Base-by-base conservation (phyloP, 108 stramenopile genomes). In the Chaetoceros muelleri region DNA sequence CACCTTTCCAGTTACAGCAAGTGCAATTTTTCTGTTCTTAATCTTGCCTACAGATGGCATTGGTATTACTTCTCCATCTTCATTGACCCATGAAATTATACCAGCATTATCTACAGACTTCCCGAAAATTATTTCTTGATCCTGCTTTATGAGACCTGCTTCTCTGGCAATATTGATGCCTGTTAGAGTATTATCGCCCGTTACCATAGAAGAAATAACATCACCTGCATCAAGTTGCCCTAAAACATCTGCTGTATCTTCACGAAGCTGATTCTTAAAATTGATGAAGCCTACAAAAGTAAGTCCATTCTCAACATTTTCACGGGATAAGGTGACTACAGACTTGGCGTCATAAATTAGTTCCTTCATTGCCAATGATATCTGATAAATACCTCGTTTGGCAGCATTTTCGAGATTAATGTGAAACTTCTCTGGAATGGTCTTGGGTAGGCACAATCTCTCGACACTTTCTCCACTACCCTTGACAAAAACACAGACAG, bases 121-220 rank as follows among this genome's bases (percentile, higher is more conserved):
- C 13, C 71, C 76, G 1, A 76, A 48, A 28, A 80, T 46, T 34
- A 78, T 67, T 25, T 46, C 28, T 13, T 51, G 30, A 30, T 68
- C 29, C 3, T 27, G 40, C 21, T 56, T 29, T 34, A 84, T 73
- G 24, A 84, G 73, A 8, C 83, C 83, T 28, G 74, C 63, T 52
- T 73, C 63, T 40, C 58, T 60, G 2, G 83, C 83, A 47, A 84
- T 76, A 46, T 59, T 53, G 30, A 84, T 67, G 2, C 79, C 83
- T n/a, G 77, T 81, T 21, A 80, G 56, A 31, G 73, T 62, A 46
- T 66, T 76, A 52, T 84, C 83, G 20, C 83, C 83, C 8, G 83
- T 81, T 0, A 84, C 61, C 56, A 84, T 81, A 7, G 58, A 65
- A 55, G 63, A 60, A 3, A 53, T 53, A 28, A 84, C 66, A 16